phyloP scores from a whole-genome alignment of 2,329 filamentous ascomycete species.

The Trichoderma pleuroti region DNA sequence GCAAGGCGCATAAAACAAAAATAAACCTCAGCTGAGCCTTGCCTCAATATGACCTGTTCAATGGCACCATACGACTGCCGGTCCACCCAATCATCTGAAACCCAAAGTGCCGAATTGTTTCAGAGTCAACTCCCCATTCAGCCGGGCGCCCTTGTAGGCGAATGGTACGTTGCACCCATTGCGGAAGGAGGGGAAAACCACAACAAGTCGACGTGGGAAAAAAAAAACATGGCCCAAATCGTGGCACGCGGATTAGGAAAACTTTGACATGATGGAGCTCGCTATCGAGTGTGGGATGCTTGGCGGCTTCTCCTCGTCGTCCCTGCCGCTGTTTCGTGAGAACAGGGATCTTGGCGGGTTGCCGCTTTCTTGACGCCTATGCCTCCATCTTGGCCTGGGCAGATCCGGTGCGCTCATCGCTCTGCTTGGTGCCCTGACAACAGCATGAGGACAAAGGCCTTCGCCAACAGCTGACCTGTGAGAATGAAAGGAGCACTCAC shows the following conservation, averaged over 20 bases:
- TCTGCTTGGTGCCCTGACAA: constrained; percentile 13
- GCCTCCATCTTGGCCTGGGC: not conserved
- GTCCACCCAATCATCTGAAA: constrained; percentile 6
- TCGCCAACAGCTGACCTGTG: constrained; percentile 54
- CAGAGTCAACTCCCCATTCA: constrained; percentile 1
- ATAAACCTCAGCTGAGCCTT: constrained; percentile 8
- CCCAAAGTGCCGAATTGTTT: constrained; percentile 10
- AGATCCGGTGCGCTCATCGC: constrained; percentile 17
- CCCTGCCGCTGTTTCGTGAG: constrained; percentile 10
- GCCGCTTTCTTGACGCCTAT: not conserved
- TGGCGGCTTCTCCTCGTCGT: constrained; percentile 2
- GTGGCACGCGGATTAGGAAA: not conserved
- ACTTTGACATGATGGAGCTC: constrained; percentile 7
- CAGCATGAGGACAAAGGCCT: constrained; percentile 48
- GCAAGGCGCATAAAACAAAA: not conserved
- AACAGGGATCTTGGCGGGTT: constrained; percentile 11
- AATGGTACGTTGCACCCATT: constrained; percentile 5
- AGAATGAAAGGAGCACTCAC: constrained; percentile 59
- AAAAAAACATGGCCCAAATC: not conserved
- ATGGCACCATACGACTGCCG: constrained; percentile 2
- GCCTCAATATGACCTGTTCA: not conserved
- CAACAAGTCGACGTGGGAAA: not conserved
- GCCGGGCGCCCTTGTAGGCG: not conserved
- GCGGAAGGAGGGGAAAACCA: not conserved
- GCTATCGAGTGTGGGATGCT: constrained; percentile 12